Conservation (phyloP, 345 rosid genomes). For the Punica granatum region DNA sequence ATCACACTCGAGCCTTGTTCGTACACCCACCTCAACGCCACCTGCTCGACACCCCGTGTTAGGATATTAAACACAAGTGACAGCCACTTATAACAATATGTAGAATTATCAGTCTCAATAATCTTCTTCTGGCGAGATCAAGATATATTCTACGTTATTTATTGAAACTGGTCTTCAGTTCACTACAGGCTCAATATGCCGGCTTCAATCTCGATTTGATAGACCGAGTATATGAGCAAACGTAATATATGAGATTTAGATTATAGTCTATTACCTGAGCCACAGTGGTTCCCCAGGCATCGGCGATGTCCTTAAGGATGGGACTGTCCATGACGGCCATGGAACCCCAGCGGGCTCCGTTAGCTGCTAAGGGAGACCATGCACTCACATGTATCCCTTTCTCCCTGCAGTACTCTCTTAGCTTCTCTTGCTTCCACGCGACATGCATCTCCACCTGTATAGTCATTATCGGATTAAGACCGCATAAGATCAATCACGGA, state of each 20-base stretch:
- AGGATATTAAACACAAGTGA: too few relatives aligned
- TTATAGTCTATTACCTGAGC: constrained; percentile 14
- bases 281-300: constrained; percentile 7
- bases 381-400: constrained; percentile 15
- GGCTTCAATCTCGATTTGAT: too few relatives aligned
- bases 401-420: constrained; percentile 9
- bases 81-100: too few relatives aligned
- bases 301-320: constrained; percentile 8
- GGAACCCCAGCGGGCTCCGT: constrained; percentile 18
- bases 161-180: too few relatives aligned
- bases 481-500: too few relatives aligned
- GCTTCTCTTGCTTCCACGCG: constrained; percentile 16
- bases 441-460: constrained; percentile 21
- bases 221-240: too few relatives aligned
- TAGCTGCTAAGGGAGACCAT: constrained; percentile 19
- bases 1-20: constrained; percentile 9
- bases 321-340: constrained; percentile 6
- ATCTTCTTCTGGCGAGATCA: too few relatives aligned
- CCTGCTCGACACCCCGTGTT: background rate
- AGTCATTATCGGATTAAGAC: too few relatives aligned
- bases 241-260: too few relatives aligned
- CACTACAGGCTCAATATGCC: too few relatives aligned
- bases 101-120: too few relatives aligned
- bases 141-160: too few relatives aligned
- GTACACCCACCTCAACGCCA: constrained; percentile 14